Percentiles rank a stretch among this genome's conserved stretches.
These are phyloP conservation scores for Trichoderma sp. DNA, from an alignment of 2,329 filamentous ascomycete genomes.

Conservation along the genomic window DNA sequence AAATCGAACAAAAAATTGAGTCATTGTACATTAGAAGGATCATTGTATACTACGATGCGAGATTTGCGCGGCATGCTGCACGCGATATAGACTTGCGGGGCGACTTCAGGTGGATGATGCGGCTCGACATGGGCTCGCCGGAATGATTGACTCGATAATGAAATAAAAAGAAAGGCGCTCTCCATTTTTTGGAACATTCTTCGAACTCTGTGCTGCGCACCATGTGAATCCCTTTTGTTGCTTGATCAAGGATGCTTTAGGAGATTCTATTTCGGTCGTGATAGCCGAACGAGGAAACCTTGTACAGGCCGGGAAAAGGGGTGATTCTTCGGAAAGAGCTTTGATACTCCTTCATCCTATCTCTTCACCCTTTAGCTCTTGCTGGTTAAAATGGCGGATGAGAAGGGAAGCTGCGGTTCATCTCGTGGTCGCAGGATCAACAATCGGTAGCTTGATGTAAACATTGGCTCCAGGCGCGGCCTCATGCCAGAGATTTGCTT, in stretches of 20 bases:
- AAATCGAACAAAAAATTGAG: neutral
- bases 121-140: neutral
- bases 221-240: neutral
- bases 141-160: conserved; percentile 1
- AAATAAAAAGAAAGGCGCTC: conserved; percentile 1
- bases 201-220: neutral
- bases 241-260: neutral
- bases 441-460: neutral
- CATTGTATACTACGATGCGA: conserved; percentile 29
- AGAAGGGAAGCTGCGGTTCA: neutral
- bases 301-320: neutral
- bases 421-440: neutral
- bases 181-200: neutral
- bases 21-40: conserved; percentile 19
- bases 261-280: neutral
- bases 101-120: conserved; percentile 2
- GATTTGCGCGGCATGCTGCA: conserved; percentile 1
- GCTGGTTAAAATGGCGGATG: neutral
- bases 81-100: conserved; percentile 5
- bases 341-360: neutral
- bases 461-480: neutral
- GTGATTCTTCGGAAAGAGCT: neutral
- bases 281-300: neutral
- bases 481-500: neutral
- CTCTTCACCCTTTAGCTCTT: neutral